Conservation (phyloP, 2,329 filamentous ascomycete genomes). For the Daldinia sp. region DNA sequence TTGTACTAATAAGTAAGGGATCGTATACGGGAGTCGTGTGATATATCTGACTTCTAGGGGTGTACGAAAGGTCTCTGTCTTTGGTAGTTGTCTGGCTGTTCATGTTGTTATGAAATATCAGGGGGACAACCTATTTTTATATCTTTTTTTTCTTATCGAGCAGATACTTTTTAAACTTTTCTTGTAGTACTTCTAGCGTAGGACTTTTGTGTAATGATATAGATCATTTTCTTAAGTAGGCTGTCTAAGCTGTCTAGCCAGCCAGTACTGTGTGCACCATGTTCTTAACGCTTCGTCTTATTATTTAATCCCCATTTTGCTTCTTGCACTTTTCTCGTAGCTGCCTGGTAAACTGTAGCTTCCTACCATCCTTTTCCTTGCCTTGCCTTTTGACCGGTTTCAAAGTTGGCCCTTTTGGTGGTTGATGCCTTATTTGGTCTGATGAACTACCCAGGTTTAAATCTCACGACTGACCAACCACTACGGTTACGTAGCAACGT, state of each 20-base stretch:
- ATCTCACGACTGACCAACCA: not conserved
- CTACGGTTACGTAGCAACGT: not conserved
- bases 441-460: not conserved
- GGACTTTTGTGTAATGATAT: constrained; percentile 9
- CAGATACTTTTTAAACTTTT: not conserved
- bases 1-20: not conserved
- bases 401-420: not conserved
- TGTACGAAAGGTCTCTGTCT: not conserved
- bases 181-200: not conserved
- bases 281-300: not conserved
- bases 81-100: not conserved
- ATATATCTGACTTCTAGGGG: not conserved
- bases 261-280: not conserved
- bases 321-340: not conserved
- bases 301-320: not conserved
- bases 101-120: no score
- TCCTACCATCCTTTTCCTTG: not conserved
- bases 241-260: not conserved
- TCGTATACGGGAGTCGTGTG: not conserved
- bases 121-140: not conserved
- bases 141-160: not conserved
- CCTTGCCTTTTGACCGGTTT: not conserved
- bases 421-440: not conserved
- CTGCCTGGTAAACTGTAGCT: not conserved
- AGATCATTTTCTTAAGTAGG: not conserved